These are phyloP conservation scores for Astrothelium subdiscretum DNA, from an alignment of 495 filamentous ascomycete species.

Conservation along the genomic window DNA sequence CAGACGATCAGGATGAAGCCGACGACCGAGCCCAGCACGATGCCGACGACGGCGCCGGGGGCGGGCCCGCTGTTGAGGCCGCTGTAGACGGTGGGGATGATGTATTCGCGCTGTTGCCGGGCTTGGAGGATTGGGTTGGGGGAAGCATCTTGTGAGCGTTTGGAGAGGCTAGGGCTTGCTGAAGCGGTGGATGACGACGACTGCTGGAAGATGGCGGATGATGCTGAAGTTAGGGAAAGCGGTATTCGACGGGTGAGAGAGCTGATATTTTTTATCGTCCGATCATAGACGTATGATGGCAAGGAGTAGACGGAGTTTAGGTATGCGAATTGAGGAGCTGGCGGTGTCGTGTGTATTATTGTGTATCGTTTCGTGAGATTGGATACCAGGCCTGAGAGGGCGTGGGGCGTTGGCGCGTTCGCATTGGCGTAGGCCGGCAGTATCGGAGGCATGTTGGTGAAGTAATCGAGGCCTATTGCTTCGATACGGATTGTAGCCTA, in stretches of 20 bases:
- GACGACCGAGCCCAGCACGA: constrained; percentile 70
- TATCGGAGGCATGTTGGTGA: not conserved
- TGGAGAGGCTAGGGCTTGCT: not conserved
- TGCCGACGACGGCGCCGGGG: constrained; percentile 69
- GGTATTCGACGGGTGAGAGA: not conserved
- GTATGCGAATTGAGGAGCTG: not conserved
- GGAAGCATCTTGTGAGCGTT: not conserved
- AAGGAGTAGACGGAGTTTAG: not conserved
- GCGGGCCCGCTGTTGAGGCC: constrained; percentile 44
- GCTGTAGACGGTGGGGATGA: constrained; percentile 61
- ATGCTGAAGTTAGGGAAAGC: not conserved
- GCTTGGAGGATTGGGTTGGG: not conserved
- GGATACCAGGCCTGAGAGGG: not conserved
- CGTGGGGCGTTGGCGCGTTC: not conserved
- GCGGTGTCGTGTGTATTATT: not conserved
- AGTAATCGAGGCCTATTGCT: not conserved
- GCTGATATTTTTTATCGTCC: not conserved
- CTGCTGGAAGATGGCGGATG: not conserved
- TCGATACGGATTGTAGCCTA: not conserved
- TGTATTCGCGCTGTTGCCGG: constrained; percentile 1
- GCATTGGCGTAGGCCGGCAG: not conserved
- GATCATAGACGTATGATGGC: not conserved
- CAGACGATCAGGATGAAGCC: constrained; percentile 70
- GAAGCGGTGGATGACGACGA: not conserved
- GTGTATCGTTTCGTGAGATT: not conserved